phyloP scores from a whole-genome alignment of 768 basidiomycete species.

The Rhodocollybia butyracea region DNA sequence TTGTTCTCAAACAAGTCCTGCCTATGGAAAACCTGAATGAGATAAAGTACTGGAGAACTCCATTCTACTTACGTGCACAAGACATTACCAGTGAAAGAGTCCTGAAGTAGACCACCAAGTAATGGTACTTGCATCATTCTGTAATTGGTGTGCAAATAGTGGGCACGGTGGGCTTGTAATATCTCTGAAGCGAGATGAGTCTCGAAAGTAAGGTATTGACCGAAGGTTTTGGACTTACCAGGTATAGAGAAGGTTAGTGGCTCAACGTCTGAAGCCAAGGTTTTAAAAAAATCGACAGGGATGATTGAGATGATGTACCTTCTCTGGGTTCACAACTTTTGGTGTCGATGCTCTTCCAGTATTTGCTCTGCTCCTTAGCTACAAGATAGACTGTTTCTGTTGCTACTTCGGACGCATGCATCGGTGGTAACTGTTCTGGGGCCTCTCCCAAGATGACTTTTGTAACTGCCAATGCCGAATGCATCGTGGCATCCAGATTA shows the following conservation, averaged over 20 bases:
- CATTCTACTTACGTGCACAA: slow-evolving; percentile 75
- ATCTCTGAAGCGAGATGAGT: slow-evolving; percentile 49
- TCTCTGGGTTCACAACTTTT: slow-evolving; percentile 81
- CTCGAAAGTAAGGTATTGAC: not conserved
- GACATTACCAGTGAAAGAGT: slow-evolving; percentile 76
- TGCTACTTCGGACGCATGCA: slow-evolving; percentile 75
- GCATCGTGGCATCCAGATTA: slow-evolving; percentile 84
- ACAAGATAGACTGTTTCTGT: slow-evolving; percentile 91
- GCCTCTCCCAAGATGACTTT: slow-evolving; percentile 86
- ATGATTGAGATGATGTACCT: slow-evolving; percentile 39
- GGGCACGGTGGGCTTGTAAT: slow-evolving; percentile 85
- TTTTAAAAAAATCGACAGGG: not conserved
- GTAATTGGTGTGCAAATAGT: slow-evolving; percentile 73
- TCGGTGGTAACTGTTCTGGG: slow-evolving; percentile 68
- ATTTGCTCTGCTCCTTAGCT: slow-evolving; percentile 81
- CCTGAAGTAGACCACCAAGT: slow-evolving; percentile 61
- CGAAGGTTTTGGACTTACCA: slow-evolving; percentile 35
- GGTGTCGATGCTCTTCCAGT: slow-evolving; percentile 86
- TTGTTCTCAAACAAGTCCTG: slow-evolving; percentile 73
- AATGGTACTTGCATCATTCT: slow-evolving; percentile 82
- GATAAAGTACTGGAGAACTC: not conserved
- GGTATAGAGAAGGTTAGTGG: slow-evolving; percentile 65
- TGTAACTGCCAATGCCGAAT: slow-evolving; percentile 84
- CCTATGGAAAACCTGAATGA: slow-evolving; percentile 36
- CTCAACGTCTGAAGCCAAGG: slow-evolving; percentile 46